These are phyloP conservation scores for Pugionium dolabratum DNA, from an alignment of 345 rosid genomes.

Conservation along the genomic window DNA sequence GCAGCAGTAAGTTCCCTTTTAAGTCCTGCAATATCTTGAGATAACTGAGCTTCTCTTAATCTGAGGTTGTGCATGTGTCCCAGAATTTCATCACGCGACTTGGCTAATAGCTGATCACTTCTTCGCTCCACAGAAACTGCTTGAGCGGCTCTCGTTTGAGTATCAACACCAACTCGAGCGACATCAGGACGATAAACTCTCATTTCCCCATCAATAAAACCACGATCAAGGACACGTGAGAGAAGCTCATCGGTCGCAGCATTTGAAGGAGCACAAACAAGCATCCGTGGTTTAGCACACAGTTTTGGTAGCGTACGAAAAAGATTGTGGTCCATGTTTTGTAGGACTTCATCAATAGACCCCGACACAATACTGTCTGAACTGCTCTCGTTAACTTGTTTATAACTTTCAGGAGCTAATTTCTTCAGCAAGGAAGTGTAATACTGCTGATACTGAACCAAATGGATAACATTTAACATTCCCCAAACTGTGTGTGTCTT, in stretches of 20 bases:
- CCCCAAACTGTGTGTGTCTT: constrained; percentile 99
- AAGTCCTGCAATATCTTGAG: constrained; percentile 76
- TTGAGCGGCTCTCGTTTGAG: constrained; percentile 98
- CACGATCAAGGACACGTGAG: constrained; percentile 96
- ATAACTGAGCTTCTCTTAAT: constrained; percentile 71
- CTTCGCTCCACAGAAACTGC: constrained; percentile 99
- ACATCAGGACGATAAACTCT: constrained; percentile 97
- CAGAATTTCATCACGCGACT: constrained; percentile 80
- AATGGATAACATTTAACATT: constrained; percentile 98
- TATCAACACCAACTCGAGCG: constrained; percentile 97
- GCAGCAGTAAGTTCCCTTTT: constrained; percentile 75
- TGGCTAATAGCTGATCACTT: constrained; percentile 82
- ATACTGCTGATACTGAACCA: constrained; percentile 98
- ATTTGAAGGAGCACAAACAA: constrained; percentile 99
- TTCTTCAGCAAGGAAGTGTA: constrained; percentile 92
- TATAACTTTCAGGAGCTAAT: constrained; percentile 96
- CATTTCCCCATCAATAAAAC: constrained; percentile 99
- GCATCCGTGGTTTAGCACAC: constrained; percentile 96
- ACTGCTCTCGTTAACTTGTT: constrained; percentile 72
- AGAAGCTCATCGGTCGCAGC: constrained; percentile 99
- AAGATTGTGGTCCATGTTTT: constrained; percentile 97
- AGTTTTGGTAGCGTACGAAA: constrained; percentile 92
- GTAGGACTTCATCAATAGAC: constrained; percentile 98
- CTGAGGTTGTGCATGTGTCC: constrained; percentile 85
- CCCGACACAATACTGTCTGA: constrained; percentile 66